These are phyloP conservation scores for Candolleomyces eurysporus DNA, from an alignment of 768 basidiomycete genomes.

Conservation along the genomic window DNA sequence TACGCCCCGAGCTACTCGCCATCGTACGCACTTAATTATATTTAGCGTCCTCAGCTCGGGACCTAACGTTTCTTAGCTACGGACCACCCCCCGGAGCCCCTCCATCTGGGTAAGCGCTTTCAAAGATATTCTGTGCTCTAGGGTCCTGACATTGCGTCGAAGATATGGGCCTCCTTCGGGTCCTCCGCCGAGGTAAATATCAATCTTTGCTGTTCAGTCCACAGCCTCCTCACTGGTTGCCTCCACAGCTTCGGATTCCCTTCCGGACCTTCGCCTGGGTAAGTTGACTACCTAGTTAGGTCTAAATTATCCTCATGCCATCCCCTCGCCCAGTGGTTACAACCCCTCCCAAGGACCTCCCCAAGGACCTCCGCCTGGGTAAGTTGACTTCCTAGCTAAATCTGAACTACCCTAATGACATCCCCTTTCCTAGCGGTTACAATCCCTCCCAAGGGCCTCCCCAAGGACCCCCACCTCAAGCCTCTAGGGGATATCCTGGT, in stretches of 20 bases:
- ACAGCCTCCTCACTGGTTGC: background rate
- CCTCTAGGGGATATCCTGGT: conserved; percentile 11
- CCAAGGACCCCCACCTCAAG: conserved; percentile 14
- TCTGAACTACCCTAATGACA: no score
- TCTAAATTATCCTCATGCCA: no score
- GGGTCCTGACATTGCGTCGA: background rate
- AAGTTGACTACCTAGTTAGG: background rate
- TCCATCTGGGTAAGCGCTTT: conserved; percentile 16
- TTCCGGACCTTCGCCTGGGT: conserved; percentile 1
- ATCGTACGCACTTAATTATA: conserved; percentile 17
- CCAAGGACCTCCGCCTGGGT: background rate
- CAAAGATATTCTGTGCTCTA: background rate
- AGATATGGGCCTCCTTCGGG: conserved; percentile 20
- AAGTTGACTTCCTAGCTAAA: background rate
- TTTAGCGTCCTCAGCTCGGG: conserved; percentile 2
- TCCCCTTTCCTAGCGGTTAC: background rate
- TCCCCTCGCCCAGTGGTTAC: background rate
- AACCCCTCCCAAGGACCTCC: background rate
- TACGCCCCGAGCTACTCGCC: conserved; percentile 38
- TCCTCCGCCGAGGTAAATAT: conserved; percentile 15
- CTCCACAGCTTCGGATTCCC: conserved; percentile 10
- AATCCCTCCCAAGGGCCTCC: background rate
- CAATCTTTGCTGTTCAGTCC: background rate
- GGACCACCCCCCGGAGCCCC: conserved; percentile 15
- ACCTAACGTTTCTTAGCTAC: conserved; percentile 5